Evolutionary conservation across 108 stramenopile species (phyloP).

Genomic region (Seminavis robusta): DNA sequence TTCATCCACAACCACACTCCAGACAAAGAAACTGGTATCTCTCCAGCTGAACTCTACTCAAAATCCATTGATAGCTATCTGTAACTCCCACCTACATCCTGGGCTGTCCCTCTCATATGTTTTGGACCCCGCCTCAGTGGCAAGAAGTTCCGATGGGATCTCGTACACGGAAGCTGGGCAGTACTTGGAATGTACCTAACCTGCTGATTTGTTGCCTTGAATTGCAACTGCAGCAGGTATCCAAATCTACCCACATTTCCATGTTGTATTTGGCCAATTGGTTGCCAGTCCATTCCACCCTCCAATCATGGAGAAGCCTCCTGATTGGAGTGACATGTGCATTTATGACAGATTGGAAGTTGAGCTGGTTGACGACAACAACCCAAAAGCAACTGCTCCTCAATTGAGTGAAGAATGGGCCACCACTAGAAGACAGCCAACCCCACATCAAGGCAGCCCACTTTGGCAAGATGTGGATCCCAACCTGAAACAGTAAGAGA

Average conservation of each 20-base stretch:
- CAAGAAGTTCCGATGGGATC: slow-evolving; percentile 45
- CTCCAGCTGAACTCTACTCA: slow-evolving; percentile 41
- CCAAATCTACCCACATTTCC: slow-evolving; percentile 39
- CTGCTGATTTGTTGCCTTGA: slow-evolving; percentile 29
- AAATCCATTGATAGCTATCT: no score
- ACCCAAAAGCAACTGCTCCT: no score
- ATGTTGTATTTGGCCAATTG: slow-evolving; percentile 46
- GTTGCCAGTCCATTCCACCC: no score
- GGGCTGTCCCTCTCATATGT: slow-evolving; percentile 51
- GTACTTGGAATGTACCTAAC: slow-evolving; percentile 31
- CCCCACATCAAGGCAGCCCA: no score
- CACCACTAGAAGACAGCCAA: no score
- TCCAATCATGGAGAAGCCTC: no score
- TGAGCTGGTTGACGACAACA: no score
- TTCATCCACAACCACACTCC: slow-evolving; percentile 39
- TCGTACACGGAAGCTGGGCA: slow-evolving; percentile 25
- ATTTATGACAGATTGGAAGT: no score
- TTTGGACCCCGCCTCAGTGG: slow-evolving; percentile 52
- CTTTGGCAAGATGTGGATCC: no score
- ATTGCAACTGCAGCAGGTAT: slow-evolving; percentile 28
- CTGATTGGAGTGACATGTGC: no score
- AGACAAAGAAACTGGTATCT: slow-evolving; percentile 5
- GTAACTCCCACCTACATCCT: slow-evolving; percentile 23
- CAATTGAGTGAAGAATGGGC: no score
- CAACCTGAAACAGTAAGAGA: no score